Percentiles rank a stretch among this genome's conserved stretches.
Conservation (phyloP, 805 yeast genomes). For the Spathaspora hagerdaliae region DNA sequence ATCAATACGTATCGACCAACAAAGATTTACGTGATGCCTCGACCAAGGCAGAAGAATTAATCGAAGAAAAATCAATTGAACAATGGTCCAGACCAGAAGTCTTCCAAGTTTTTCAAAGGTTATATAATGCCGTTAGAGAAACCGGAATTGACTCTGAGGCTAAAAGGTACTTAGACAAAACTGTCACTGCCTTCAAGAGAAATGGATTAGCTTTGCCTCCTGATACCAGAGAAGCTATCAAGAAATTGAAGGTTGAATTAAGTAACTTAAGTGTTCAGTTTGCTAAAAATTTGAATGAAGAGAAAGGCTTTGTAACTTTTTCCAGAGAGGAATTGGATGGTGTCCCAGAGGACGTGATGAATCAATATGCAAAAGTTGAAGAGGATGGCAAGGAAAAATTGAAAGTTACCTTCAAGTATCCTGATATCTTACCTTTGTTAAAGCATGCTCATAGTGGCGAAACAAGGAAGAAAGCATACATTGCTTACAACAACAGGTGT, state of each 20-base stretch:
- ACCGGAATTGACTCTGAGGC: constrained; percentile 47
- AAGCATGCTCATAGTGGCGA: constrained; percentile 62
- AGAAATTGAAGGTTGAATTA: constrained; percentile 54
- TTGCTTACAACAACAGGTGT: constrained; percentile 66
- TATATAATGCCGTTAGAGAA: constrained; percentile 37
- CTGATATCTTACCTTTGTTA: constrained; percentile 74
- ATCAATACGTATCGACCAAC: constrained; percentile 65
- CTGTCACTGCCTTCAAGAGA: constrained; percentile 54
- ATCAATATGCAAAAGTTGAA: constrained; percentile 49
- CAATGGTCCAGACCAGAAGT: constrained; percentile 53
- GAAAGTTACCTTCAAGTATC: constrained; percentile 77
- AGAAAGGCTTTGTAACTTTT: constrained; percentile 56
- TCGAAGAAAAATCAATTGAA: constrained; percentile 60
- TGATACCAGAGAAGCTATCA: constrained; percentile 52
- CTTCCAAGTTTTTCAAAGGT: constrained; percentile 52
- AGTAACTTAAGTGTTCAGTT: constrained; percentile 55
- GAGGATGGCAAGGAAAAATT: constrained; percentile 36
- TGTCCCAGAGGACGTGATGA: constrained; percentile 61
- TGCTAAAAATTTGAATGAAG: constrained; percentile 67
- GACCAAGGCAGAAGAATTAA: constrained; percentile 53
- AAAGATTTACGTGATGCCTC: constrained; percentile 72
- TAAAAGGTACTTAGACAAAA: constrained; percentile 53
- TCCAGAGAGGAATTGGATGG: constrained; percentile 67
- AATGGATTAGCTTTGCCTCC: constrained; percentile 63
- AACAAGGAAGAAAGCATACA: constrained; percentile 63